Percentiles rank a stretch among this genome's conserved stretches.
Evolutionary conservation across 2,329 filamentous ascomycete genomes (phyloP).

Genomic region (Aspergillus sp.): DNA sequence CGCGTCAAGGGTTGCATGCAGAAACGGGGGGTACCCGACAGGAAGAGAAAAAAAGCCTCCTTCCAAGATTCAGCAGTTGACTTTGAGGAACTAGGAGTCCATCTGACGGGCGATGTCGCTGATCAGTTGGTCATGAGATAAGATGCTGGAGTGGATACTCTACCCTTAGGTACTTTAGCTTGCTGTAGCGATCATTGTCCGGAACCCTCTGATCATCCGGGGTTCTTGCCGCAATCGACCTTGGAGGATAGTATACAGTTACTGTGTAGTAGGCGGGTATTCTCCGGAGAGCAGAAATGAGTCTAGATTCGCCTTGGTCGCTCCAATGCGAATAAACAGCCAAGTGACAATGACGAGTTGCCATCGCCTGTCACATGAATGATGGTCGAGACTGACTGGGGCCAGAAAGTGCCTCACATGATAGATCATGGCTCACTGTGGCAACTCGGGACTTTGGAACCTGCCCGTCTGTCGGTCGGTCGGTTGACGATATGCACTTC

Average conservation of each 20-base stretch:
- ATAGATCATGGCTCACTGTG: constrained; percentile 8
- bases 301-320: neutral
- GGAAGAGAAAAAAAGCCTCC: neutral
- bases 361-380: constrained; percentile 16
- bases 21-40: neutral
- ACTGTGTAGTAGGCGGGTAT: neutral
- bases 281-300: neutral
- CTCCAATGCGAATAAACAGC: neutral
- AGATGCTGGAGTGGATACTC: neutral
- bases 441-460: constrained; percentile 7
- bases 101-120: neutral
- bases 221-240: neutral
- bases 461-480: neutral
- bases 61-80: neutral
- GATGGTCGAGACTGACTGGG: neutral
- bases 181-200: neutral
- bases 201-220: neutral
- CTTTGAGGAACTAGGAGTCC: neutral
- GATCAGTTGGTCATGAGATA: constrained; percentile 14
- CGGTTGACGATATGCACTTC: neutral
- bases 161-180: neutral
- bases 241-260: neutral
- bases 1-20: constrained; percentile 6
- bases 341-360: neutral
- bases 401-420: constrained; percentile 12